Base-by-base conservation (phyloP, 495 filamentous ascomycete genomes). In the Glutinoglossum americanum region DNA sequence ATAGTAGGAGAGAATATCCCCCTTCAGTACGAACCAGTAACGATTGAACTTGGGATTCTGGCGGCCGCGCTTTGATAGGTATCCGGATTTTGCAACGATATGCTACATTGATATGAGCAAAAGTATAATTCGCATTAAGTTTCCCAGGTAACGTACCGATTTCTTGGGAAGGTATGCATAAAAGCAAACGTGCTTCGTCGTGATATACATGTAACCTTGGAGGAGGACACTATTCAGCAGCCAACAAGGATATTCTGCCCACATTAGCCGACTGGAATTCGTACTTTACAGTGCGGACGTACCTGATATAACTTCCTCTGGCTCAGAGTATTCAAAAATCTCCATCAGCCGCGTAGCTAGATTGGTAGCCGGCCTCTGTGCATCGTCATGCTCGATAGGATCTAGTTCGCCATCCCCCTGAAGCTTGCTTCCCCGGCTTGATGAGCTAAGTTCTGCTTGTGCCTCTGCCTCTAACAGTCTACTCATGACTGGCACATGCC, bases 201-300 rank as follows among this genome's bases (percentile, higher is more conserved):
- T 97, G 65, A 98, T 87, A 72, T 97, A 98, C 83, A 98, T 84
- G 66, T 93, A 95, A 1, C 92, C 92, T 64, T 94, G 87, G 15
- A 97, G 76, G 10, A 97, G 74, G 58, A 96, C 87, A 67, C 84
- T 94, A 66, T 96, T 88, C 41, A 98, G 71, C 32, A 96, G 72
- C 76, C 89, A 94, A 71, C 92, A 96, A 25, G 90, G 85, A 64
- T 95, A 98, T 71, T 98, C 92, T 80, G 68, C 59, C 33, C 3
- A 48, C 0, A 26, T 63, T 60, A 61, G 53, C 19, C 47, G 51
- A 28, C 25, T 32, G 11, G 23, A 15, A 9, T 30, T 57, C 23
- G 15, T n/a, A 10, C 1, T 57, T 17, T n/a, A 54, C 3, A 7
- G 1, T 3, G 17, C 17, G 17, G 19, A 32, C 65, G 51, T 69